These are phyloP conservation scores for Lanzia echinophila DNA, from an alignment of 2,329 filamentous ascomycete genomes.

Conservation along the genomic window DNA sequence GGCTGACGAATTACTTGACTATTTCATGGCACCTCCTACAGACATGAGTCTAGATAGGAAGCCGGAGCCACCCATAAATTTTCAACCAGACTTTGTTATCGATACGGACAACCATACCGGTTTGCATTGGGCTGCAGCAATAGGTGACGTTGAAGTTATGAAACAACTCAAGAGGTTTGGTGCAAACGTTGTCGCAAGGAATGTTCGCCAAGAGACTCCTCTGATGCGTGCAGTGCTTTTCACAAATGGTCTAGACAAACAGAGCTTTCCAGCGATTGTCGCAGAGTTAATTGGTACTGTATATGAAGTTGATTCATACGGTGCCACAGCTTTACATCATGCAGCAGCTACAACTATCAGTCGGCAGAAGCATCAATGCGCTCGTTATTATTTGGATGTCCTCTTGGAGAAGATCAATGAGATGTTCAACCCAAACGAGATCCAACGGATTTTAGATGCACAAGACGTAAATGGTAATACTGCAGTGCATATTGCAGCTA, in stretches of 20 bases:
- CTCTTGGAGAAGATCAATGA: conserved; percentile 83
- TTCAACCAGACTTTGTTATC: conserved; percentile 86
- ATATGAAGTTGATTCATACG: conserved; percentile 68
- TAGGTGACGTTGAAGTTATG: conserved; percentile 92
- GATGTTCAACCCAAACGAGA: conserved; percentile 64
- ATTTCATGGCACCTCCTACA: conserved; percentile 71
- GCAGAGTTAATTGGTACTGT: conserved; percentile 79
- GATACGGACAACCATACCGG: conserved; percentile 90
- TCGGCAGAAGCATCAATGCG: conserved; percentile 75
- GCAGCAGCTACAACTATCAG: conserved; percentile 84
- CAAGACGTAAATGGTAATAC: conserved; percentile 88
- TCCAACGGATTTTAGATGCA: conserved; percentile 72
- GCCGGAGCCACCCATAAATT: conserved; percentile 76
- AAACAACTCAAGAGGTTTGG: conserved; percentile 78
- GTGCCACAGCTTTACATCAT: conserved; percentile 89
- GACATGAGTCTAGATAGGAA: conserved; percentile 55
- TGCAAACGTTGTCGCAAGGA: conserved; percentile 65
- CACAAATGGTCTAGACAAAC: conserved; percentile 93
- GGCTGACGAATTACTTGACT: conserved; percentile 88
- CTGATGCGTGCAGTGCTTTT: conserved; percentile 93
- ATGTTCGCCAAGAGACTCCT: conserved; percentile 75
- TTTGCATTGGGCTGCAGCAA: conserved; percentile 93
- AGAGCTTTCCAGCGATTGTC: conserved; percentile 79
- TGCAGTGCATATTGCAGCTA: conserved; percentile 66
- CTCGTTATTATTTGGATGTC: conserved; percentile 87